phyloP scores from a whole-genome alignment of 176 grass and related monocot species.

The Triticum monococcum region DNA sequence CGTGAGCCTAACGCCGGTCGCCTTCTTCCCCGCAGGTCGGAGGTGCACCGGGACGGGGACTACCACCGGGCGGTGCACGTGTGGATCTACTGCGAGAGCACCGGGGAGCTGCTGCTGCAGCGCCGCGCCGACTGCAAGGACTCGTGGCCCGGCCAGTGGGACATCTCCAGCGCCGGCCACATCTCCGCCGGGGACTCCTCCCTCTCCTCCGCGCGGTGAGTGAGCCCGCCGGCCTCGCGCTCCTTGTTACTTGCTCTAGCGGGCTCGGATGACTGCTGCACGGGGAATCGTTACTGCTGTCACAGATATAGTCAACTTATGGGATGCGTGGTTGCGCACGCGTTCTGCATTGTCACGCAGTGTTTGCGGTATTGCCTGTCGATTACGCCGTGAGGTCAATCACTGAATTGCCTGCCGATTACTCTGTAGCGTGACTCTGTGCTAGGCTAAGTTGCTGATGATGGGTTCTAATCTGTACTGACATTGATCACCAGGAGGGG shows the following conservation, averaged over 20 bases:
- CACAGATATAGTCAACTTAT: neutral
- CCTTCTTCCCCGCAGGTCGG: slow-evolving; percentile 44
- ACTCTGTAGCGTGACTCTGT: neutral
- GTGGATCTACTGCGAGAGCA: slow-evolving; percentile 91
- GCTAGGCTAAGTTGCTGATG: neutral
- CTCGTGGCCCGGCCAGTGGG: slow-evolving; percentile 92
- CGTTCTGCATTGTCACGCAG: neutral
- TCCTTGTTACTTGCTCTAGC: neutral
- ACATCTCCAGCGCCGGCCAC: slow-evolving; percentile 87
- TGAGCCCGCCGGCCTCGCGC: slow-evolving; percentile 17
- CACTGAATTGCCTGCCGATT: neutral
- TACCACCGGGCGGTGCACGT: slow-evolving; percentile 87
- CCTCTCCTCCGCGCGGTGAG: slow-evolving; percentile 79
- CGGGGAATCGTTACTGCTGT: neutral
- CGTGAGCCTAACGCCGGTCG: neutral
- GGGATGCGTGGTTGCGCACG: neutral
- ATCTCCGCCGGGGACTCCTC: slow-evolving; percentile 88
- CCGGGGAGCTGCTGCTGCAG: slow-evolving; percentile 82
- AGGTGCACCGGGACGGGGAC: slow-evolving; percentile 76
- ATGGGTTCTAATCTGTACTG: neutral
- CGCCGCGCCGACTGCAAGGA: slow-evolving; percentile 85
- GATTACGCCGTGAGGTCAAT: neutral
- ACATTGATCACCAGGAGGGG: neutral
- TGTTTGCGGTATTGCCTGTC: neutral
- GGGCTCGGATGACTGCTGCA: neutral